phyloP scores from a whole-genome alignment of 2,329 filamentous ascomycete species.

The Trichoderma citrinoviride region DNA sequence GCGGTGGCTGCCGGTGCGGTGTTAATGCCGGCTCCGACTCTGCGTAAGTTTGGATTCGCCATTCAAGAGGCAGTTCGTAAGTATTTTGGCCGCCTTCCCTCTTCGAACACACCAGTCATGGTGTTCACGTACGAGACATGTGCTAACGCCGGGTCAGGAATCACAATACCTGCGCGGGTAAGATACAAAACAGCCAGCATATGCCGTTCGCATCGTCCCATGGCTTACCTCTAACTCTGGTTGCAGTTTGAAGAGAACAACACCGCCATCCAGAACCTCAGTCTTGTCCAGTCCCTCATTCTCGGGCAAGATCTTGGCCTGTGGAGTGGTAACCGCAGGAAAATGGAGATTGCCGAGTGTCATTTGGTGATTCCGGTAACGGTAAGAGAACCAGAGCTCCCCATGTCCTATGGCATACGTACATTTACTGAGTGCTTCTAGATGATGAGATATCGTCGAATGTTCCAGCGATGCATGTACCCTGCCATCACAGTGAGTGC shows the following conservation, averaged over 20 bases:
- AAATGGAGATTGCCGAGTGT: slow-evolving; percentile 57
- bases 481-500: slow-evolving; percentile 48
- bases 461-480: slow-evolving; percentile 57
- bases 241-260: slow-evolving; percentile 50
- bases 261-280: slow-evolving; percentile 44
- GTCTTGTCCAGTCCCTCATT: slow-evolving; percentile 50
- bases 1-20: slow-evolving; percentile 61
- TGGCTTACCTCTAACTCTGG: slow-evolving; percentile 14
- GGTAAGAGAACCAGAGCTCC: slow-evolving; percentile 32
- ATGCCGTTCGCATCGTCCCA: neutral
- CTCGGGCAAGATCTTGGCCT: slow-evolving; percentile 50
- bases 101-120: neutral
- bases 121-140: neutral
- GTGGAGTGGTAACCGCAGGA: slow-evolving; percentile 54
- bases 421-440: slow-evolving; percentile 28
- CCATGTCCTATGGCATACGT: neutral
- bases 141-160: slow-evolving; percentile 25
- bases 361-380: slow-evolving; percentile 46
- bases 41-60: slow-evolving; percentile 60
- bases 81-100: slow-evolving; percentile 16
- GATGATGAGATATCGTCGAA: slow-evolving; percentile 56
- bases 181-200: slow-evolving; percentile 7
- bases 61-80: slow-evolving; percentile 51
- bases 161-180: slow-evolving; percentile 35
- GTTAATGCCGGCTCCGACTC: slow-evolving; percentile 53